Conservation (phyloP, 75 land plant species). For the Pinus albicaulis region DNA sequence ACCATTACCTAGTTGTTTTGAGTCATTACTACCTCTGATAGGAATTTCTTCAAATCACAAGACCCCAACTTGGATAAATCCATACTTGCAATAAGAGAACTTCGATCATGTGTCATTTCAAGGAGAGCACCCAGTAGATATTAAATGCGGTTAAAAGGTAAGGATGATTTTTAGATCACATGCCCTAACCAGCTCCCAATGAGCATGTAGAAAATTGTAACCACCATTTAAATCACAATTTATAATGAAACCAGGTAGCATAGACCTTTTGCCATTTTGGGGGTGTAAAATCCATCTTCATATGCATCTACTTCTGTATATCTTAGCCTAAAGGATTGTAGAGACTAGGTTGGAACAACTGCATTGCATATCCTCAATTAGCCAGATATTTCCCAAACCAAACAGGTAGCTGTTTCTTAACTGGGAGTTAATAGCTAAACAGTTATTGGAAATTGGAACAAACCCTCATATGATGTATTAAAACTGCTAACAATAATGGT, state of each 20-base stretch:
- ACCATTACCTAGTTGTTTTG: not conserved
- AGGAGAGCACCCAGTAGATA: constrained; percentile 6
- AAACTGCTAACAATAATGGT: too few species aligned
- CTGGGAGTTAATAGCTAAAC: too few species aligned
- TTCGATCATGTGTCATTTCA: not conserved
- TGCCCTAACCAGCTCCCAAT: not conserved
- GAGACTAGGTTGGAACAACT: too few species aligned
- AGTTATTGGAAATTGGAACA: too few species aligned
- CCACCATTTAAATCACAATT: not conserved
- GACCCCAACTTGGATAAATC: too few species aligned
- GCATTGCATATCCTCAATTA: too few species aligned
- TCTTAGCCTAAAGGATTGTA: too few species aligned
- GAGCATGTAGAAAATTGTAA: not conserved
- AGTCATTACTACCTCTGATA: not conserved
- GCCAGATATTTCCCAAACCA: too few species aligned
- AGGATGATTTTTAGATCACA: not conserved
- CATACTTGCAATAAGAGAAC: not conserved
- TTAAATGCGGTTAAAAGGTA: not conserved
- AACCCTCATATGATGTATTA: too few species aligned
- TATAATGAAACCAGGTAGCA: not conserved
- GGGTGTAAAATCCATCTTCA: too few species aligned
- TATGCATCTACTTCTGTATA: too few species aligned
- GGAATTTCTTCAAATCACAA: not conserved
- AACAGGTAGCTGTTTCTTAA: too few species aligned
- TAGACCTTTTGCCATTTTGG: not conserved